Conservation (phyloP, 2,329 filamentous ascomycete genomes). For the Thielaviopsis populi region DNA sequence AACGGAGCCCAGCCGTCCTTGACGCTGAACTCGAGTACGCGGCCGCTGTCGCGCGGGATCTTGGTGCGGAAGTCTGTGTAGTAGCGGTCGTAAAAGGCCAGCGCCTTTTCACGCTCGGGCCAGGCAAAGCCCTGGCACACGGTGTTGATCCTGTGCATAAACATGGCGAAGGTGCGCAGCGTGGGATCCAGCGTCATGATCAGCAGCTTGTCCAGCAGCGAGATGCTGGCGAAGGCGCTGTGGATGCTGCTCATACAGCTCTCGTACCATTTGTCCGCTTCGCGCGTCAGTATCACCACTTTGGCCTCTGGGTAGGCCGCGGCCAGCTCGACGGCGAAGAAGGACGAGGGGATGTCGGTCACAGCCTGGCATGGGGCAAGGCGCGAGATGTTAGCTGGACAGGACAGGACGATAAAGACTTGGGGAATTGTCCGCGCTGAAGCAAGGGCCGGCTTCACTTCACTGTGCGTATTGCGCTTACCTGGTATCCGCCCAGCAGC, state of each 20-base stretch:
- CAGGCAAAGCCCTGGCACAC: slow-evolving; percentile 17
- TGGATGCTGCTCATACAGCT: slow-evolving; percentile 22
- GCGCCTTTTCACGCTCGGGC: slow-evolving; percentile 26
- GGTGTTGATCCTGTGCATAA: slow-evolving; percentile 20
- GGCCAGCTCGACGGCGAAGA: slow-evolving; percentile 29
- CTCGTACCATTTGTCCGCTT: slow-evolving; percentile 27
- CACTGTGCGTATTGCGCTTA: background rate
- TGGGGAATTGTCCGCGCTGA: background rate
- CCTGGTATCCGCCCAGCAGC: slow-evolving; percentile 30
- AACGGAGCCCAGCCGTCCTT: slow-evolving; percentile 30
- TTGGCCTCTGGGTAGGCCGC: slow-evolving; percentile 26
- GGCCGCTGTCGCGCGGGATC: slow-evolving; percentile 22
- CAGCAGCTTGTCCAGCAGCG: slow-evolving; percentile 15
- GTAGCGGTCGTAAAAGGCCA: slow-evolving; percentile 26
- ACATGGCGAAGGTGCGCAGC: slow-evolving; percentile 23
- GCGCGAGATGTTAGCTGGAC: slow-evolving; percentile 20
- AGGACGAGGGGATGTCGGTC: slow-evolving; percentile 41
- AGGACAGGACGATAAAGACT: background rate
- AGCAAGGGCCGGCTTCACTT: no score
- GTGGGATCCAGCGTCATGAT: slow-evolving; percentile 22
- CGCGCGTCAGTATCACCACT: slow-evolving; percentile 27
- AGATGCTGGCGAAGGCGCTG: slow-evolving; percentile 16
- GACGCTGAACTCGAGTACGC: slow-evolving; percentile 27
- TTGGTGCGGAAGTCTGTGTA: slow-evolving; percentile 26
- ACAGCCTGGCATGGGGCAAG: slow-evolving; percentile 33